phyloP scores from a whole-genome alignment of 371 early-diverging fungal genomes.

The Blakeslea trispora region DNA sequence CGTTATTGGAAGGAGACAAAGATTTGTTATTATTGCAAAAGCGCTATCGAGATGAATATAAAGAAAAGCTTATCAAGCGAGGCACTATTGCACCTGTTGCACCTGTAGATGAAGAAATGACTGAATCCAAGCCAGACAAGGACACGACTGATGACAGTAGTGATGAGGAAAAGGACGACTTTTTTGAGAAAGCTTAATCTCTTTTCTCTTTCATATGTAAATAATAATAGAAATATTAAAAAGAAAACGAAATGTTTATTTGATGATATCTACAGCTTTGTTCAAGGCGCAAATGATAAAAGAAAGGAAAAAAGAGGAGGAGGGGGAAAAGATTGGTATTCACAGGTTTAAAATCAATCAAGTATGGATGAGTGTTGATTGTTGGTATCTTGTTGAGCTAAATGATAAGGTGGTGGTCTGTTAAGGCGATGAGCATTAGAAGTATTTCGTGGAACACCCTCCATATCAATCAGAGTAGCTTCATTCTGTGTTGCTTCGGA shows the following conservation, averaged over 20 bases:
- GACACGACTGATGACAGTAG: slow-evolving; percentile 7
- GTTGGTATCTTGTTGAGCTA: slow-evolving; percentile 3
- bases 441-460: slow-evolving; percentile 1
- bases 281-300: background rate
- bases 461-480: slow-evolving; percentile 18
- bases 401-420: slow-evolving; percentile 18
- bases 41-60: slow-evolving; percentile 36
- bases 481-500: background rate
- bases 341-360: slow-evolving; percentile 9
- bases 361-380: background rate
- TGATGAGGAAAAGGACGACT: slow-evolving; percentile 25
- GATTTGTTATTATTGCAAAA: slow-evolving; percentile 28
- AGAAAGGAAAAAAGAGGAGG: no score
- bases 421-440: no score
- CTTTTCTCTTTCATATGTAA: background rate
- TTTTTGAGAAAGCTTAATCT: slow-evolving; percentile 30
- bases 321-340: slow-evolving; percentile 2
- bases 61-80: slow-evolving; percentile 28
- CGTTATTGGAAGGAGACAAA: slow-evolving; percentile 23
- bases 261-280: no score
- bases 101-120: slow-evolving; percentile 21
- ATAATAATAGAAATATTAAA: background rate
- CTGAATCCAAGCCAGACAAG: slow-evolving; percentile 3
- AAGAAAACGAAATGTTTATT: background rate
- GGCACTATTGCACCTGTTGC: slow-evolving; percentile 23